Evolutionary conservation across 345 rosid species (phyloP).

Genomic region (Eucalyptus microcorys): DNA sequence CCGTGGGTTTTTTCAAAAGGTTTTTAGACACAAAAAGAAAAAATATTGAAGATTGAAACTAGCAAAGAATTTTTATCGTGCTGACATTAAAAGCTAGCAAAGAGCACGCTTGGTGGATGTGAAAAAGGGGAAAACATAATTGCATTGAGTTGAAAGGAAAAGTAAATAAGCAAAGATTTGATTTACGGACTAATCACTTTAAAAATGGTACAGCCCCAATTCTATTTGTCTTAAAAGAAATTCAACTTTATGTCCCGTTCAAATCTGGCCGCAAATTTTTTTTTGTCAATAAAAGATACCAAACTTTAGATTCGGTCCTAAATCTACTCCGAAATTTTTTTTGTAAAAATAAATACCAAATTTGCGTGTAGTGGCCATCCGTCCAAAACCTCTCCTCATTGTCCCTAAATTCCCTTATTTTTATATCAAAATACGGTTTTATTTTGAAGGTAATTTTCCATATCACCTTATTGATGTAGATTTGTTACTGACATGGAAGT

Average conservation of each 20-base stretch:
- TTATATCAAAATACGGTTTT: background rate
- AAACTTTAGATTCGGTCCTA: too few relatives aligned
- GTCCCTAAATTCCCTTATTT: background rate
- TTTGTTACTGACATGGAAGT: background rate
- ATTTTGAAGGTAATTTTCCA: background rate
- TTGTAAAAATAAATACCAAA: background rate
- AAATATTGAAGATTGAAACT: background rate
- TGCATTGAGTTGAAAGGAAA: background rate
- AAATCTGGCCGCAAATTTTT: too few relatives aligned
- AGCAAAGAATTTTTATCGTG: background rate
- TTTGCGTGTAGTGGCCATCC: background rate
- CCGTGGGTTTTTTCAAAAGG: background rate
- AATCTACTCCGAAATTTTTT: fast-evolving
- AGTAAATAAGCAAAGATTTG: background rate
- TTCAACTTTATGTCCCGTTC: background rate
- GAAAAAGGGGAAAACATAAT: background rate
- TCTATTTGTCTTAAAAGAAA: too few relatives aligned
- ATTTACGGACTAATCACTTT: background rate
- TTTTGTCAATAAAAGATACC: background rate
- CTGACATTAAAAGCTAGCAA: background rate
- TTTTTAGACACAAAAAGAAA: too few relatives aligned
- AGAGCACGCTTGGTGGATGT: background rate
- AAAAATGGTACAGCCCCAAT: too few relatives aligned
- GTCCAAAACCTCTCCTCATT: background rate
- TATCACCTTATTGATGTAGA: background rate